Percentiles rank a stretch among this genome's conserved stretches.
phyloP scores from a whole-genome alignment of 1,284 basidiomycete species.

The Melampsora allii-populina region DNA sequence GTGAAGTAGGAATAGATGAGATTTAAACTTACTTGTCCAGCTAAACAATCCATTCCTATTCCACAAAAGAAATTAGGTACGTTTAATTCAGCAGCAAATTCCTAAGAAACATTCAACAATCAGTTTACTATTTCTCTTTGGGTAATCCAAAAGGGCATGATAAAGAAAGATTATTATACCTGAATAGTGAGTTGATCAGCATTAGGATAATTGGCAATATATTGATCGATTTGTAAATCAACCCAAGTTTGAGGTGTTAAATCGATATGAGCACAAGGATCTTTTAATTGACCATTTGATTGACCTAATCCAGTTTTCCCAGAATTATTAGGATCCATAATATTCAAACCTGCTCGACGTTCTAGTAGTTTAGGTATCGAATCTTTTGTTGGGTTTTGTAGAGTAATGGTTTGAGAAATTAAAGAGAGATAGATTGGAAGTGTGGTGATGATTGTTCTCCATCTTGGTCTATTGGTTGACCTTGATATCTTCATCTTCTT shows the following conservation, averaged over 20 bases:
- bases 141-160: not conserved
- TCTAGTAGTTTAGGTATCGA: not conserved
- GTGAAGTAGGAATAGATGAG: no score
- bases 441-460: no score
- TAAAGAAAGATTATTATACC: not conserved
- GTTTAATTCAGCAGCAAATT: slow-evolving; percentile 25
- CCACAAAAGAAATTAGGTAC: slow-evolving; percentile 24
- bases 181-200: slow-evolving; percentile 23
- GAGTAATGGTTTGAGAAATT: no score
- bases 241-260: slow-evolving; percentile 25
- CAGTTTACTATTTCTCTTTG: not conserved
- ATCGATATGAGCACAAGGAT: slow-evolving; percentile 5
- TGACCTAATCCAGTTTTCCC: not conserved
- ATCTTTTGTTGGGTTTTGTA: no score
- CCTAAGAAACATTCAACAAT: not conserved
- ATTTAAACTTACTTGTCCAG: slow-evolving; percentile 6
- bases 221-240: slow-evolving; percentile 17
- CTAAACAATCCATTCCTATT: slow-evolving; percentile 18
- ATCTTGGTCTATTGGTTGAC: no score
- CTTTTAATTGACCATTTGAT: not conserved
- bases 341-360: slow-evolving; percentile 4
- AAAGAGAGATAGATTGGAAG: no score
- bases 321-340: not conserved
- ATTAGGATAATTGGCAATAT: slow-evolving; percentile 20
- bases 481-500: no score